phyloP scores from a whole-genome alignment of 306 rosid genomes.

The Sphenostylis stenocarpa region DNA sequence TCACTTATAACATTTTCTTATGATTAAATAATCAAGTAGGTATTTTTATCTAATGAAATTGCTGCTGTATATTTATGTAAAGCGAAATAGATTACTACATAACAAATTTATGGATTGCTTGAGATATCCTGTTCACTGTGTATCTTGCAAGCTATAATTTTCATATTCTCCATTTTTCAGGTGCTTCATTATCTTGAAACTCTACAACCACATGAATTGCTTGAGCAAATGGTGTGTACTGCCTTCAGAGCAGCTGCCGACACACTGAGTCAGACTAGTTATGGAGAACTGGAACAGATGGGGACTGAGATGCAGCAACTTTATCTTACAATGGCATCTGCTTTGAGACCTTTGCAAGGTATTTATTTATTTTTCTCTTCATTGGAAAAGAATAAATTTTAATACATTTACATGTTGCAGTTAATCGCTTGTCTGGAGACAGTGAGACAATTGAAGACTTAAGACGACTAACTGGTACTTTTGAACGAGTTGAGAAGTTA shows the following conservation, averaged over 20 bases:
- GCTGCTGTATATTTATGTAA: background rate
- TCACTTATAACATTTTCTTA: slow-evolving; percentile 16
- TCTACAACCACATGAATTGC: slow-evolving; percentile 72
- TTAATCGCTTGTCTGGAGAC: slow-evolving; percentile 59
- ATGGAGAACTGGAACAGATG: slow-evolving; percentile 81
- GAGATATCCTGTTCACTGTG: slow-evolving; percentile 10
- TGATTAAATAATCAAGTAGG: slow-evolving; percentile 26
- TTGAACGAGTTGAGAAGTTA: slow-evolving; percentile 82
- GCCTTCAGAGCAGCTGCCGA: slow-evolving; percentile 85
- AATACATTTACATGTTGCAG: slow-evolving; percentile 52
- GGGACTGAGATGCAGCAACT: slow-evolving; percentile 74
- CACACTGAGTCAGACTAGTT: slow-evolving; percentile 70
- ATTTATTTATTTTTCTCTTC: slow-evolving; percentile 15
- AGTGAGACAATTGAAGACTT: slow-evolving; percentile 76
- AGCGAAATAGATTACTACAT: background rate
- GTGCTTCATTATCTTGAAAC: slow-evolving; percentile 96
- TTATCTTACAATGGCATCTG: slow-evolving; percentile 66
- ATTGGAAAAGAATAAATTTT: slow-evolving; percentile 8
- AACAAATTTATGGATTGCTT: slow-evolving; percentile 22
- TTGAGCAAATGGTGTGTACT: slow-evolving; percentile 90
- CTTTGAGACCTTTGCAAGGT: slow-evolving; percentile 80
- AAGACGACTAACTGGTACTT: slow-evolving; percentile 59
- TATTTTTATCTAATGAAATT: slow-evolving; percentile 18
- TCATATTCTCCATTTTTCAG: slow-evolving; percentile 44
- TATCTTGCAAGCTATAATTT: slow-evolving; percentile 22